These are phyloP conservation scores for Aspergillus tamarii DNA, from an alignment of 2,329 filamentous ascomycete species.

Conservation along the genomic window DNA sequence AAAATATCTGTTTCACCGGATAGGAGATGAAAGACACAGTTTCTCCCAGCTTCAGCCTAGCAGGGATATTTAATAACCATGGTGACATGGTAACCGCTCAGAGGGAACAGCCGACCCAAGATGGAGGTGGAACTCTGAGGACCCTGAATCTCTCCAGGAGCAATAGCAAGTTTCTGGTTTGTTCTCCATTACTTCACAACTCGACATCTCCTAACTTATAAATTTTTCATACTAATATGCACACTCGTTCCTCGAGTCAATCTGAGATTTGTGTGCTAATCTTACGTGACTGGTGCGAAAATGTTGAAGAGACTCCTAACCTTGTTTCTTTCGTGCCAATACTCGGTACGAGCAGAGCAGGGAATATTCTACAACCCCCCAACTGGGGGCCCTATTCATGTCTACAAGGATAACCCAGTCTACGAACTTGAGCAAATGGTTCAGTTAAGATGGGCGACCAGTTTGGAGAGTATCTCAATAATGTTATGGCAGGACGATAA, in stretches of 20 bases:
- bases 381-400: not conserved
- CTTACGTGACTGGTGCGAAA: not conserved
- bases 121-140: not conserved
- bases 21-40: not conserved
- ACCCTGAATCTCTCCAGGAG: not conserved
- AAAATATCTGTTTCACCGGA: too few species aligned
- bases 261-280: not conserved
- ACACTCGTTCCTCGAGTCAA: not conserved
- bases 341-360: not conserved
- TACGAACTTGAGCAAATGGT: slow-evolving; percentile 2
- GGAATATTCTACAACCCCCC: slow-evolving; percentile 7
- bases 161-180: not conserved
- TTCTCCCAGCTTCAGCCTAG: not conserved
- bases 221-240: not conserved
- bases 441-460: slow-evolving; percentile 7
- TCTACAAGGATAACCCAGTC: not conserved
- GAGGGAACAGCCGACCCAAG: not conserved
- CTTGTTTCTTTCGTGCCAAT: not conserved
- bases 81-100: not conserved
- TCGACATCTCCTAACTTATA: not conserved
- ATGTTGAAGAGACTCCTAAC: not conserved
- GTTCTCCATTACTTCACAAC: not conserved
- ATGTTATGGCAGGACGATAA: slow-evolving; percentile 9
- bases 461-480: not conserved
- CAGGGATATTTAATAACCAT: not conserved